Conservation (phyloP, 2,329 filamentous ascomycete genomes). For the Aspergillus sergii region DNA sequence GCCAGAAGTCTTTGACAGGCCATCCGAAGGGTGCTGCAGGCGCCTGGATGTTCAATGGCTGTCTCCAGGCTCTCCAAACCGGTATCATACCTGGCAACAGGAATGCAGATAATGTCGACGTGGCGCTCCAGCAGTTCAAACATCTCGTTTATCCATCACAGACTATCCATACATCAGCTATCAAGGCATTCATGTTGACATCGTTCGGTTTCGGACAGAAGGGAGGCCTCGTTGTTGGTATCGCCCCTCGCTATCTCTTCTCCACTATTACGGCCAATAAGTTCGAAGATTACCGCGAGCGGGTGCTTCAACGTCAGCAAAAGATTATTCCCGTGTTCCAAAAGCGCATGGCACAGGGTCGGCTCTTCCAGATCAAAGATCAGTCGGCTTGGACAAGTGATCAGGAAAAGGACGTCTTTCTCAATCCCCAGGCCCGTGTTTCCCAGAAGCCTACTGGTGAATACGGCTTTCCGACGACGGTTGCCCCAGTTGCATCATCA, state of each 20-base stretch:
- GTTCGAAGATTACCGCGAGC: background rate
- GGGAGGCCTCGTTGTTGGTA: slow-evolving; percentile 51
- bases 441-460: background rate
- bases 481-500: background rate
- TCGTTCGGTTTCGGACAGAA: slow-evolving; percentile 99
- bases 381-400: background rate
- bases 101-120: slow-evolving; percentile 92
- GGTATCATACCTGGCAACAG: slow-evolving; percentile 92
- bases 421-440: background rate
- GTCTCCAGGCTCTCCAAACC: slow-evolving; percentile 87
- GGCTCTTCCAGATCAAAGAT: background rate
- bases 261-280: background rate
- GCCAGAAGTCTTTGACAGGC: slow-evolving; percentile 97
- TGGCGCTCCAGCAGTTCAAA: slow-evolving; percentile 29
- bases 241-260: background rate
- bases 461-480: background rate
- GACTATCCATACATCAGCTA: slow-evolving; percentile 92
- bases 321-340: background rate
- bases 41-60: slow-evolving; percentile 98
- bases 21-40: slow-evolving; percentile 97
- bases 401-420: background rate
- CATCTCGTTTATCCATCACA: slow-evolving; percentile 94
- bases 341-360: background rate
- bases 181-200: slow-evolving; percentile 98
- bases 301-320: background rate